phyloP scores from a whole-genome alignment of 148 eudicot genomes.

The Selenicereus undatus region DNA sequence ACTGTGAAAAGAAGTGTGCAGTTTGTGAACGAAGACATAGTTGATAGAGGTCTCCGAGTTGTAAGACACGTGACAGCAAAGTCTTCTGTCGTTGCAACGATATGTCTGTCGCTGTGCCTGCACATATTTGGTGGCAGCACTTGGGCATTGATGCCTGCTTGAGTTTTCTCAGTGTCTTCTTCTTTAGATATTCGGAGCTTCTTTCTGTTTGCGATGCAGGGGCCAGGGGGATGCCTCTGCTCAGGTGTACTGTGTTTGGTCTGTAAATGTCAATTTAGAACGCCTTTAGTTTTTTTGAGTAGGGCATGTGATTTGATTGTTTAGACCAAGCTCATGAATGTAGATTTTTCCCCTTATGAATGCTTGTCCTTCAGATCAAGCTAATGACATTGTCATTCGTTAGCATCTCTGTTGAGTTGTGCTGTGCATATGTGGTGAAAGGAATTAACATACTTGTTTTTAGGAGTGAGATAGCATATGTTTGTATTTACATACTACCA shows the following conservation, averaged over 20 bases:
- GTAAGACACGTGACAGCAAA: slow-evolving; percentile 47
- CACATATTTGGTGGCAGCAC: slow-evolving; percentile 51
- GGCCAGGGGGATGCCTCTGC: background rate
- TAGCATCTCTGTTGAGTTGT: too few species aligned
- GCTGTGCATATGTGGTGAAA: too few species aligned
- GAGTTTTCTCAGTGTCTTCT: background rate
- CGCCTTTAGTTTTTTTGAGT: background rate
- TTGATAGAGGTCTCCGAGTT: slow-evolving; percentile 46
- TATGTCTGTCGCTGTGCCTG: slow-evolving; percentile 71
- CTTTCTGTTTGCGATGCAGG: background rate
- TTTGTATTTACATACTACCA: too few species aligned
- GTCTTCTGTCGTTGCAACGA: slow-evolving; percentile 51
- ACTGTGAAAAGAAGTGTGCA: slow-evolving; percentile 38
- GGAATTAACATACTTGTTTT: too few species aligned
- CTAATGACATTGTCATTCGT: too few species aligned
- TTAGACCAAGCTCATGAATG: background rate
- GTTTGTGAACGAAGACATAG: slow-evolving; percentile 42
- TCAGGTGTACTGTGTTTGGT: background rate
- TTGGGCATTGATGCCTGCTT: slow-evolving; percentile 60
- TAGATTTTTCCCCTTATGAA: background rate
- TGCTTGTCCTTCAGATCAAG: too few species aligned
- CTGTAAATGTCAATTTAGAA: slow-evolving; percentile 13
- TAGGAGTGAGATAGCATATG: too few species aligned
- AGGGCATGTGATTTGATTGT: background rate
- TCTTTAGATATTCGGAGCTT: background rate